These are phyloP conservation scores for Hypomontagnella monticulosa DNA, from an alignment of 495 filamentous ascomycete genomes.

Conservation along the genomic window DNA sequence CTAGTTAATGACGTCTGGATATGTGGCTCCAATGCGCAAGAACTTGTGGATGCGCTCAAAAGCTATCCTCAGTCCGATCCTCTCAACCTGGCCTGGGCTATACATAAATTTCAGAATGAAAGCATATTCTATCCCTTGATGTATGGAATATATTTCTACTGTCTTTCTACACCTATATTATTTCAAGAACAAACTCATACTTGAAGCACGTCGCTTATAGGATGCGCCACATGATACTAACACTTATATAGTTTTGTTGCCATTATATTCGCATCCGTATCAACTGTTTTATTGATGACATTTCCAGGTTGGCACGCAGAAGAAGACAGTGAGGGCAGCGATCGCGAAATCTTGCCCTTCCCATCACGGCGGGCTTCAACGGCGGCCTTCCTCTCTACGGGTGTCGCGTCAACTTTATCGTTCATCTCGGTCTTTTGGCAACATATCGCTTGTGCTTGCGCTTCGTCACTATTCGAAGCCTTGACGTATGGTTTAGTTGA, in stretches of 20 bases:
- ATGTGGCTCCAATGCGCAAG: too few relatives aligned
- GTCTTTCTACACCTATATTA: too few relatives aligned
- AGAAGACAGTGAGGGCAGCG: slow-evolving; percentile 67
- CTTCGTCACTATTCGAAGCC: slow-evolving; percentile 54
- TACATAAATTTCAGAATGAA: too few relatives aligned
- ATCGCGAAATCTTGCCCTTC: slow-evolving; percentile 74
- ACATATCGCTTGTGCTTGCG: slow-evolving; percentile 90
- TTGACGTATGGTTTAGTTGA: slow-evolving; percentile 61
- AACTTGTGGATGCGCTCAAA: too few relatives aligned
- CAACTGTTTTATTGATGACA: not conserved
- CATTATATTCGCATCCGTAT: not conserved
- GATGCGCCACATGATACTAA: not conserved
- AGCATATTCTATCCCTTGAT: too few relatives aligned
- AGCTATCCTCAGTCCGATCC: too few relatives aligned
- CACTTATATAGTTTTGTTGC: not conserved
- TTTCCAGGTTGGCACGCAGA: slow-evolving; percentile 70
- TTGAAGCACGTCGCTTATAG: too few relatives aligned
- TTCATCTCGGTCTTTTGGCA: slow-evolving; percentile 75
- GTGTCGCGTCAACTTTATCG: slow-evolving; percentile 75
- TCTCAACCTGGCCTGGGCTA: too few relatives aligned
- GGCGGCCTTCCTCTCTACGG: slow-evolving; percentile 74
- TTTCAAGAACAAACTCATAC: too few relatives aligned
- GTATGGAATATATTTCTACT: too few relatives aligned
- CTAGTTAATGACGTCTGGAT: too few relatives aligned
- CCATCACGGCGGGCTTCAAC: slow-evolving; percentile 73